Percentiles rank a stretch among this genome's conserved stretches.
phyloP scores from a whole-genome alignment of 73 alveolate species.

The Durusdinium trenchii region DNA sequence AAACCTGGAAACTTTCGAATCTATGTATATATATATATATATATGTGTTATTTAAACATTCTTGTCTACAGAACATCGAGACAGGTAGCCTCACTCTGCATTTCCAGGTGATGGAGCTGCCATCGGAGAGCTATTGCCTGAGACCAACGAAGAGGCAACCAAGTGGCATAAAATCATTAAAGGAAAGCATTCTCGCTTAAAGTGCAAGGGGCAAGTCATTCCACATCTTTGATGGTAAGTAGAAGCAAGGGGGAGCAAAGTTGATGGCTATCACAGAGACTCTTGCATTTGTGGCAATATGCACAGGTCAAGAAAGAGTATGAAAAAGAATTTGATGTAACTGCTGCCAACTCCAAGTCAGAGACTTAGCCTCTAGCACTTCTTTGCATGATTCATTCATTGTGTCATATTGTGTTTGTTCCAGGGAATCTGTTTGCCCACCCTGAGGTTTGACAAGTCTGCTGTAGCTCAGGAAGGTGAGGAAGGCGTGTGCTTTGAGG shows the following conservation, averaged over 20 bases:
- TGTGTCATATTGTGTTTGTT: background rate
- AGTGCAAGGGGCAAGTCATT: too few species aligned
- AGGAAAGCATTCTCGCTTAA: too few species aligned
- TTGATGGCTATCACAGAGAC: too few species aligned
- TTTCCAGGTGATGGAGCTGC: slow-evolving; percentile 85
- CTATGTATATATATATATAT: background rate
- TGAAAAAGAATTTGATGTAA: slow-evolving; percentile 91
- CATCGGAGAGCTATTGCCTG: slow-evolving; percentile 89
- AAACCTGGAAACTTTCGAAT: background rate
- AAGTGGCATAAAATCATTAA: background rate
- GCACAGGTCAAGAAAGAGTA: slow-evolving; percentile 85
- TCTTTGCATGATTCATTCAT: background rate
- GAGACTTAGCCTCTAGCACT: background rate
- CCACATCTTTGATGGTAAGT: too few species aligned
- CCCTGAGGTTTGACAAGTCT: slow-evolving; percentile 69
- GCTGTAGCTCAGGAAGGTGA: slow-evolving; percentile 87
- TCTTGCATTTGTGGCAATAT: too few species aligned
- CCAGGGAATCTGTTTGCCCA: background rate
- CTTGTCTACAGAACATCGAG: background rate
- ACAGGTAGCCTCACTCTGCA: background rate
- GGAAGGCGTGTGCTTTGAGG: slow-evolving; percentile 32
- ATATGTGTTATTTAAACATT: background rate
- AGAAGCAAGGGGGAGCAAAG: too few species aligned
- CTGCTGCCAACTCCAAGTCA: slow-evolving; percentile 84
- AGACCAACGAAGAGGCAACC: slow-evolving; percentile 84